Evolutionary conservation across 495 filamentous ascomycete genomes (phyloP), one percentile per base, ranked within the genome.

Genomic region (Penicillium manginii): DNA sequence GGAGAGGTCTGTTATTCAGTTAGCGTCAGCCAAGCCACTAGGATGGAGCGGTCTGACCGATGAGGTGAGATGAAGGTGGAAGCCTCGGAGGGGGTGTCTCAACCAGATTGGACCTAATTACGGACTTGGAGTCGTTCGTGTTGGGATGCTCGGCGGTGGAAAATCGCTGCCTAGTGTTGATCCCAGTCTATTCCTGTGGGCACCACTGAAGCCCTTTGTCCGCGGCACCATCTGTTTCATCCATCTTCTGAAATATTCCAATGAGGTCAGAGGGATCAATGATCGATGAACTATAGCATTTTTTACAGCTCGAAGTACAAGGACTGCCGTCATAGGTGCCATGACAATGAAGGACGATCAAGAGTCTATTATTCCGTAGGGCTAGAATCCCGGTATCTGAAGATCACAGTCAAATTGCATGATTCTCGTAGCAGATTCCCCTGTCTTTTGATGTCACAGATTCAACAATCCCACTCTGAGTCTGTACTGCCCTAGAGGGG

Each of bases 31-130:
- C 22, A 43, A 26, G 45, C 45, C 45, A 22, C 45, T n/a, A 26
- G 45, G 6, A 22, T 47, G 45, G 45, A 21, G 45, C 21, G 45
- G 22, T 47, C 45, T 47, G 19, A 47, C 45, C 42, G n/a, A 3
- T 47, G 19, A 19, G 45, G n/a, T 47, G 45, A 9, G 45, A 47
- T 47, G 45, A 26, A 47, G 45, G 45, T 47, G 45, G 40, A 21
- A 47, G n/a, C n/a, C n/a, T n/a, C n/a, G n/a, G n/a, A n/a, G n/a
- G 45, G 45, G 45, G 5, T 47, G 45, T 23, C 15, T 47, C 19
- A 12, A 23, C 45, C 18, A 22, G 18, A 23, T 26, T 22, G 14
- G 26, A 26, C 26, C 26, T 5, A 8, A 29, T 29, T 29, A 29
- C 4, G n/a, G n/a, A n/a, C 9, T 8, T 29, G 26, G n/a, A n/a